These are phyloP conservation scores for Ceratocystis diversiconidia DNA, from an alignment of 2,329 filamentous ascomycete genomes.

Conservation along the genomic window DNA sequence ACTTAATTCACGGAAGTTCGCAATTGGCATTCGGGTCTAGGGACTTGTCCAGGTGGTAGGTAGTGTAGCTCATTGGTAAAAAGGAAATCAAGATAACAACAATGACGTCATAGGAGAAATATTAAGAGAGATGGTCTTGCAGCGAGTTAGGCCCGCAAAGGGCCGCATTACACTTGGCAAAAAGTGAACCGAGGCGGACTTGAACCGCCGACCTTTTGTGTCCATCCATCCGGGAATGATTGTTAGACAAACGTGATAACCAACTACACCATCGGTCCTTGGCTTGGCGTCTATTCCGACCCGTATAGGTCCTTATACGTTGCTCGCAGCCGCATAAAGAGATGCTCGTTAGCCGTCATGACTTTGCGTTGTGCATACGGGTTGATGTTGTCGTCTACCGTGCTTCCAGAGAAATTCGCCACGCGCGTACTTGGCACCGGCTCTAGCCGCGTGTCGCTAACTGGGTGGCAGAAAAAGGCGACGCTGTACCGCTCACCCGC, in stretches of 20 bases:
- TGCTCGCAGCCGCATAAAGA: constrained; percentile 45
- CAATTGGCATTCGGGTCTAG: constrained; percentile 32
- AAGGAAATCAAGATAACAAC: background rate
- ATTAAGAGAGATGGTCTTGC: too few species aligned
- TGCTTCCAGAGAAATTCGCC: constrained; percentile 27
- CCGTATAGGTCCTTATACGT: constrained; percentile 44
- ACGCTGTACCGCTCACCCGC: constrained; percentile 49
- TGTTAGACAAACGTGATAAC: constrained; percentile 7
- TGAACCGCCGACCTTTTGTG: constrained; percentile 5
- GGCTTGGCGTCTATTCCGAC: constrained; percentile 22
- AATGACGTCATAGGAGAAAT: too few species aligned
- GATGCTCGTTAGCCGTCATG: constrained; percentile 49
- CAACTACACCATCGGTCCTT: constrained; percentile 5
- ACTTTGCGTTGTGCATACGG: constrained; percentile 40
- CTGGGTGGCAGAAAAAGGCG: constrained; percentile 55
- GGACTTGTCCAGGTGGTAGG: constrained; percentile 33
- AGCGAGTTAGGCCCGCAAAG: too few species aligned
- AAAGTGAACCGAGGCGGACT: constrained; percentile 3
- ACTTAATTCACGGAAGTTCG: constrained; percentile 30
- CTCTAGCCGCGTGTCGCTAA: constrained; percentile 36
- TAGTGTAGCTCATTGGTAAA: constrained; percentile 28
- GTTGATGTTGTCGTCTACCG: constrained; percentile 28
- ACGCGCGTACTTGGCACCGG: constrained; percentile 48
- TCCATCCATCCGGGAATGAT: background rate
- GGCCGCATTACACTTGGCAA: background rate